Evolutionary conservation across 2,329 filamentous ascomycete genomes (phyloP), one percentile per base, ranked within the genome.

Genomic region (Cladophialophora yegresii): DNA sequence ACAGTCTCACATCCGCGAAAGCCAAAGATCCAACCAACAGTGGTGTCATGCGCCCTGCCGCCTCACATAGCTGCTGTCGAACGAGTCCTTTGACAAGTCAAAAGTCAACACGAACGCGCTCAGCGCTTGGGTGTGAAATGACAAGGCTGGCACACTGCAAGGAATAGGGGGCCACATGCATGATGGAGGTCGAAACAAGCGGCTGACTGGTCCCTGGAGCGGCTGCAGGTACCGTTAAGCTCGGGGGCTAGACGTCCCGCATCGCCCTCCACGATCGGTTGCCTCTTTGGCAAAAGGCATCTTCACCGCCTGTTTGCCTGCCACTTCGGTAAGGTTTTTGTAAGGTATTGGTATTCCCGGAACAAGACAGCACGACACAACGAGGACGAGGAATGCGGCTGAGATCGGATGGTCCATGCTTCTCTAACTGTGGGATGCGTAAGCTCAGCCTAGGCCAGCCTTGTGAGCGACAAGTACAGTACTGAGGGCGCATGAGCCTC

Each of bases 161-260:
- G 62, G 65, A 50, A 50, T 50, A 50, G 47, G 47, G 45, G 45
- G 36, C 13, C 4, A 10, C 47, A 50, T 50, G 47, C 47, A 50
- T 50, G 47, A 50, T 13, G 47, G 47, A 50, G 47, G 47, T 50
- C 58, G 58, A 65, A 67, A 64, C 62, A 67, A 67, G 59, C 62
- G 65, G 61, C 54, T 67, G 61, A 53, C 22, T 51, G 26, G 56
- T 28, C 43, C 45, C 23, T n/a, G 45, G 36, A 43, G 33, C 62
- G 61, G 22, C 55, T 65, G 65, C 65, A 67, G 65, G 65, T 67
- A 67, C 65, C 32, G 50, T n/a, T 33, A 58, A 22, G 22, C 43
- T 33, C 33, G 23, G 32, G 54, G 30, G 8, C 54, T 13, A 20
- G 40, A 40, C 13, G 9, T 49, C 30, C 40, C 55, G 23, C 28